Evolutionary conservation across 345 rosid species (phyloP).

Genomic region (Barbarea vulgaris): DNA sequence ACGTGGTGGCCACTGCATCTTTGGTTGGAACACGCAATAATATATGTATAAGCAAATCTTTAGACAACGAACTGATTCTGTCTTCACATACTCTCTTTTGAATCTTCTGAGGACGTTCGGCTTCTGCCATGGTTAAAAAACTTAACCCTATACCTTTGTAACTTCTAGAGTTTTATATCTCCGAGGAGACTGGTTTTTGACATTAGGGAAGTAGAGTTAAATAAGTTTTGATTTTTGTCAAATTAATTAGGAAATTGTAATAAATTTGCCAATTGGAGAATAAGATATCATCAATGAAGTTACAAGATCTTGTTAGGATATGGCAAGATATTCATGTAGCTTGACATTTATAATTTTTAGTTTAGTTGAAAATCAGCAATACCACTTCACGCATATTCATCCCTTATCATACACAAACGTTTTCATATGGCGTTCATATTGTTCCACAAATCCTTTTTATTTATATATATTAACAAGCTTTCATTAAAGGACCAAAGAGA

Average conservation of each 20-base stretch:
- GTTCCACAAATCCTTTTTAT: constrained; percentile 6
- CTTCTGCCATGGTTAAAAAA: neutral
- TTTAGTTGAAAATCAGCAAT: constrained; percentile 4
- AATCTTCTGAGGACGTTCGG: neutral
- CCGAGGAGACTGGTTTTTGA: no score
- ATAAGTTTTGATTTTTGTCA: no score
- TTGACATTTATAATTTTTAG: no score
- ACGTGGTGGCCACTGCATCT: neutral
- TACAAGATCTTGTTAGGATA: neutral
- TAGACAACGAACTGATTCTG: neutral
- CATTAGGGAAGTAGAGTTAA: no score
- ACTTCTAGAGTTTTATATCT: no score
- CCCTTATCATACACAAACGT: neutral
- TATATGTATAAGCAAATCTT: neutral
- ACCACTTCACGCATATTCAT: neutral
- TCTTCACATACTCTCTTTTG: constrained; percentile 3
- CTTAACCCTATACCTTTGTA: neutral
- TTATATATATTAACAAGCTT: constrained; percentile 26
- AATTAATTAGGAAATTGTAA: no score
- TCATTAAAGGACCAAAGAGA: constrained; percentile 3
- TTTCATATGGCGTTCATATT: constrained; percentile 12
- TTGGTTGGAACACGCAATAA: neutral
- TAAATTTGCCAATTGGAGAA: no score
- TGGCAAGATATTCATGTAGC: neutral
- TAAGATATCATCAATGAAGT: neutral